Evolutionary conservation across 257 asterid genomes (phyloP), one percentile per base, ranked within the genome.

Genomic region (Thymus quinquecostatus): DNA sequence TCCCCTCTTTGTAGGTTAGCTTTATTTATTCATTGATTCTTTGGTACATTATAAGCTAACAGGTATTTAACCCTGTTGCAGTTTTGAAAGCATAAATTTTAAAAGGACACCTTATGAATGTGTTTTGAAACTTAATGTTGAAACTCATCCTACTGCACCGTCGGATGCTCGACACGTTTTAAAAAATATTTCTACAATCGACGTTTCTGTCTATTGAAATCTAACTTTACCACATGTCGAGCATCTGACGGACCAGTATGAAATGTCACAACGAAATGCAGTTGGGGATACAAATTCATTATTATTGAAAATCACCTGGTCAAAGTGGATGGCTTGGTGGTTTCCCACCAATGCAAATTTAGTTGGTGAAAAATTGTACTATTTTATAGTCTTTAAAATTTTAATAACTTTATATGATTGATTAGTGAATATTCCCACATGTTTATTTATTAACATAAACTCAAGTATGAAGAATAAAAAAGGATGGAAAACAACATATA

Each of bases 11-110:
- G 21, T 21, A 68, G 79, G 50, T 76, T 82, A 77, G 79, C 71
- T 75, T 21, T 79, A 74, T 83, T 77, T 81, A 78, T 84, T 87
- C 78, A 70, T 89, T 89, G 38, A 83, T 89, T 89, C 77, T 79
- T 77, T 82, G 32, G 82, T 21, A 74, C 77, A 60, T 71, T 53
- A 67, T 69, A 72, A 77, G 87, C 82, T 70, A 77, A 76, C 77
- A 29, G 86, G 75, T 79, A 27, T 69, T 57, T 56, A 47, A 45
- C 73, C 85, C 85, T 50, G 86, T 77, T 78, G 81, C 75, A 77
- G 80, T 86, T 87, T 83, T 89, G 91, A 30, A 66, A 80, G 54
- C 43, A 41, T 51, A 38, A n/a, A 58, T 64, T 44, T 44, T 4
- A 4, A 73, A 53, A 30, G 8, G 51, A 66, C 57, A 47, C 8